Conservation (phyloP, 2,329 filamentous ascomycete species). For the Fusarium phyllophilum region DNA sequence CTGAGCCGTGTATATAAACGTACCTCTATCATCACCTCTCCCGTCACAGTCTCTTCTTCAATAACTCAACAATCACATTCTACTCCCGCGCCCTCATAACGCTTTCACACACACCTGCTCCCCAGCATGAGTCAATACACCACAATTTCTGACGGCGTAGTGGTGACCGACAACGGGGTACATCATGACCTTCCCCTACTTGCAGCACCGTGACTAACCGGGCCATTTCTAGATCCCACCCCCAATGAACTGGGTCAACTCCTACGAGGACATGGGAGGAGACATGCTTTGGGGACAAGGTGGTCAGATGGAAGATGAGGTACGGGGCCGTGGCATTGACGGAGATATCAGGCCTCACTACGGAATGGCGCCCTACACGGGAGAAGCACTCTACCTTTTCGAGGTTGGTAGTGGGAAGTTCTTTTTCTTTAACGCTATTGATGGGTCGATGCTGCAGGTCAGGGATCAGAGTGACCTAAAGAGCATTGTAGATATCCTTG, state of each 20-base stretch:
- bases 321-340: background rate
- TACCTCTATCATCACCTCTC: background rate
- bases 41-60: fast-evolving
- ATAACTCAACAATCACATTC: fast-evolving
- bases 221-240: background rate
- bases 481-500: background rate
- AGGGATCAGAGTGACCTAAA: background rate
- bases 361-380: background rate
- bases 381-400: background rate
- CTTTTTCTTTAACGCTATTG: background rate
- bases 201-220: background rate
- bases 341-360: background rate
- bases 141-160: background rate
- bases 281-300: background rate
- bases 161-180: background rate
- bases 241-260: background rate
- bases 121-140: background rate
- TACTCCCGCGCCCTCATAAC: fast-evolving
- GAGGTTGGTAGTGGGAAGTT: background rate
- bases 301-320: background rate
- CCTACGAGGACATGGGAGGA: background rate
- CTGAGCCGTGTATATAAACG: background rate
- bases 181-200: background rate
- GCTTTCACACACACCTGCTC: fast-evolving
- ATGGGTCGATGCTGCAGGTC: background rate